Conservation (phyloP, 805 yeast species). For the Kuraishia ogatae region DNA sequence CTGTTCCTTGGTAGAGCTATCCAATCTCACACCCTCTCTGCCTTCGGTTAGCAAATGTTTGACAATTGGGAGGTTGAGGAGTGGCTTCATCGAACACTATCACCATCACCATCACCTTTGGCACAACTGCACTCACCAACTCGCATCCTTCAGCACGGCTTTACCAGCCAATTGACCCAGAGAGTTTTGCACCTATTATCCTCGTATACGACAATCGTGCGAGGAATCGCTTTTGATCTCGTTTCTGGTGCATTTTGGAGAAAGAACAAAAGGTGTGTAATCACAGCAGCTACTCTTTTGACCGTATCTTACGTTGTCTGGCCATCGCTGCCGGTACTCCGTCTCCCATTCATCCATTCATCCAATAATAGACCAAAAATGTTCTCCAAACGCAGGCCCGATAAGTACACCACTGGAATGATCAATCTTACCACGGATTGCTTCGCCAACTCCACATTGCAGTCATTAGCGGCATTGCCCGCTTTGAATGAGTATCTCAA, state of each 20-base stretch:
- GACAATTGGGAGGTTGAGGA: background rate
- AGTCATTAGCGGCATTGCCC: conserved; percentile 62
- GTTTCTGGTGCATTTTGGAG: background rate
- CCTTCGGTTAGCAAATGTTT: background rate
- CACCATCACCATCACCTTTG: background rate
- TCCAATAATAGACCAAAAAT: conserved; percentile 9
- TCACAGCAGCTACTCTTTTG: background rate
- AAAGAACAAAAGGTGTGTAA: background rate
- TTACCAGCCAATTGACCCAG: background rate
- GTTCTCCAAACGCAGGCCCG: conserved; percentile 46
- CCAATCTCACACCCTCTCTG: background rate
- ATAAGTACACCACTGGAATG: conserved; percentile 73
- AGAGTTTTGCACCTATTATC: background rate
- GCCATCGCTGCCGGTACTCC: conserved; percentile 18
- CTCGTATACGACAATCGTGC: background rate
- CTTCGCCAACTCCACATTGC: conserved; percentile 84
- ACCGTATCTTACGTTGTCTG: conserved; percentile 16
- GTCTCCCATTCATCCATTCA: conserved; percentile 1
- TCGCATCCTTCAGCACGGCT: background rate
- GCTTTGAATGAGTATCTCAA: conserved; percentile 50
- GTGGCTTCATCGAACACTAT: background rate
- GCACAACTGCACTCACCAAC: background rate
- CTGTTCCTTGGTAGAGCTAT: background rate
- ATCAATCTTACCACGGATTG: conserved; percentile 82
- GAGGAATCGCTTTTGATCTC: background rate